A percentile compares a stretch with the other conserved stretches of the same genome.
phyloP scores from a whole-genome alignment of 2,329 filamentous ascomycete genomes.

The Aspergillus ibericus region DNA sequence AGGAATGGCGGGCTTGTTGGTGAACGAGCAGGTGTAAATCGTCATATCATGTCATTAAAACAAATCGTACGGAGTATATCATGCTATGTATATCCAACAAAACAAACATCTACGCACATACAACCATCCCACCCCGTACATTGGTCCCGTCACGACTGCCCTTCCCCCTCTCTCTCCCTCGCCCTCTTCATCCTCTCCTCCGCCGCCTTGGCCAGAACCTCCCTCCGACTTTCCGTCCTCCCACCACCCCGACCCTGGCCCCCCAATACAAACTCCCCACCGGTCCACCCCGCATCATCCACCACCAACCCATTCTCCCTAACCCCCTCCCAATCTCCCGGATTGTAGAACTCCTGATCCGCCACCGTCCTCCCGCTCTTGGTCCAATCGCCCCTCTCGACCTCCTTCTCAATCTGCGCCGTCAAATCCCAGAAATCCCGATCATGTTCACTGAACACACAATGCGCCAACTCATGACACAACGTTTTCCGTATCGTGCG shows the following conservation, averaged over 20 bases:
- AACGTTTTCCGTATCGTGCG: conserved; percentile 86
- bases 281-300: conserved; percentile 74
- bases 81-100: not conserved
- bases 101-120: not conserved
- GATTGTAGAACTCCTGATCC: conserved; percentile 60
- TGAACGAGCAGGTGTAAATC: conserved; percentile 58
- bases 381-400: conserved; percentile 76
- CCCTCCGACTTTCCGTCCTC: conserved; percentile 63
- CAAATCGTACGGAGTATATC: not conserved
- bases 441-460: conserved; percentile 83
- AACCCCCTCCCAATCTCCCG: conserved; percentile 54
- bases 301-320: conserved; percentile 55
- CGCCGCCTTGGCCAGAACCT: conserved; percentile 72
- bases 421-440: conserved; percentile 86
- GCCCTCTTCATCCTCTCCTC: conserved; percentile 64
- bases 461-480: conserved; percentile 94
- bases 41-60: conserved; percentile 5
- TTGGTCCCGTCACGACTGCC: conserved; percentile 11
- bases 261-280: conserved; percentile 74
- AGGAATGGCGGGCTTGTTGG: conserved; percentile 66
- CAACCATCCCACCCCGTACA: not conserved
- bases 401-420: conserved; percentile 82
- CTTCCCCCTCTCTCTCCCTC: conserved; percentile 35
- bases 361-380: conserved; percentile 66
- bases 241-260: conserved; percentile 42